Evolutionary conservation across 805 yeast genomes (phyloP).

Genomic region (Nakazawaea sp.): DNA sequence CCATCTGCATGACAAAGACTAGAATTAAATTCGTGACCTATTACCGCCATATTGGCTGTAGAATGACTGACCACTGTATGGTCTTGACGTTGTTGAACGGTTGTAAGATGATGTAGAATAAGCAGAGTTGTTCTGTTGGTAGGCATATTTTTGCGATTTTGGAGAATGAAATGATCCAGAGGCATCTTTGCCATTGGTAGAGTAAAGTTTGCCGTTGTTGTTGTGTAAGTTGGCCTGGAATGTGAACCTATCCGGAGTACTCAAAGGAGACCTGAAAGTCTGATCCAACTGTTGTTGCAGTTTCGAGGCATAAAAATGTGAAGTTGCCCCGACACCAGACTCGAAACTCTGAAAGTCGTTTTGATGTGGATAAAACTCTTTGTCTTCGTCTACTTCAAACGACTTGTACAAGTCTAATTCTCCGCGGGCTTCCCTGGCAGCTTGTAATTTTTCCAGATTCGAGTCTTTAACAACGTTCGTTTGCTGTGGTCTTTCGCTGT

Average conservation of each 20-base stretch:
- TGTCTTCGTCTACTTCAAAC: slow-evolving; percentile 65
- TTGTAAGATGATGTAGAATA: not conserved
- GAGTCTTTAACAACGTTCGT: not conserved
- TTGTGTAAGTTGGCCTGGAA: slow-evolving; percentile 4
- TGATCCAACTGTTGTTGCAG: not conserved
- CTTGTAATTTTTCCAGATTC: slow-evolving; percentile 3
- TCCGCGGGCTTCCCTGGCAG: slow-evolving; percentile 28
- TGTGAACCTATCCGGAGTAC: slow-evolving; percentile 7
- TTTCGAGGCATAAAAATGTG: not conserved
- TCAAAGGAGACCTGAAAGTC: slow-evolving; percentile 7
- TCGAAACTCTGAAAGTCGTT: not conserved
- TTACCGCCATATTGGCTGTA: too few species aligned
- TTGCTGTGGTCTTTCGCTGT: too few species aligned
- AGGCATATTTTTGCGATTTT: too few species aligned
- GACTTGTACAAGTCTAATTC: slow-evolving; percentile 58
- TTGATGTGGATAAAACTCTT: slow-evolving; percentile 57
- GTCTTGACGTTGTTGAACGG: not conserved
- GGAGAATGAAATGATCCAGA: not conserved
- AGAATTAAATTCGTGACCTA: too few species aligned
- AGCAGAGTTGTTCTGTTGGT: too few species aligned
- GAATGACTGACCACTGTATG: too few species aligned
- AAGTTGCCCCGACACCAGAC: not conserved
- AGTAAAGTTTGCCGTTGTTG: slow-evolving; percentile 1
- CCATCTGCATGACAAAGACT: too few species aligned
- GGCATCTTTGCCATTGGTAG: not conserved